A percentile compares a stretch with the other conserved stretches of the same genome.
These are phyloP conservation scores for Cutaneotrichosporon daszewskae DNA, from an alignment of 1,284 basidiomycete species.

Conservation along the genomic window DNA sequence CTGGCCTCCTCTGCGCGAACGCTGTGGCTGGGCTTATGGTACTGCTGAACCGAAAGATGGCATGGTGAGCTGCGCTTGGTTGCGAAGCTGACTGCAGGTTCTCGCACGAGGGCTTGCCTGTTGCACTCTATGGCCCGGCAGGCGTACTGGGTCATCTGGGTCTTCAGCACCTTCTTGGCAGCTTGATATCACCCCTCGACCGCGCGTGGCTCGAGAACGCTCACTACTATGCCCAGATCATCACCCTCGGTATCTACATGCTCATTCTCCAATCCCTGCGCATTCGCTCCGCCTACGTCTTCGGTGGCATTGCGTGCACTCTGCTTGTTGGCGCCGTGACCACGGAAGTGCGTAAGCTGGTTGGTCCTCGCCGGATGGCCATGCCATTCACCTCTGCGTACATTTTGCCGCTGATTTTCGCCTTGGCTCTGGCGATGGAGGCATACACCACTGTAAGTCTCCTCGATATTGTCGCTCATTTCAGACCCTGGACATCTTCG, in stretches of 20 bases:
- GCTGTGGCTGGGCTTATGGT: constrained; percentile 66
- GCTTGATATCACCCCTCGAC: constrained; percentile 23
- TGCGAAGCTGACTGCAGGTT: constrained; percentile 61
- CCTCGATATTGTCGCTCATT: neutral
- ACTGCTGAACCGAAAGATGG: constrained; percentile 56
- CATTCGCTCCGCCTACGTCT: constrained; percentile 48
- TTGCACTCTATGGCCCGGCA: constrained; percentile 73
- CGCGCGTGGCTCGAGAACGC: constrained; percentile 54
- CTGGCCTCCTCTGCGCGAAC: constrained; percentile 60
- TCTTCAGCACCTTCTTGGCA: constrained; percentile 28
- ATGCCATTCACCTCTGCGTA: constrained; percentile 54
- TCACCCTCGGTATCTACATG: constrained; percentile 54
- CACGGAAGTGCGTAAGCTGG: constrained; percentile 14
- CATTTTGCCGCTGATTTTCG: constrained; percentile 58
- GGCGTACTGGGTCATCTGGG: constrained; percentile 52
- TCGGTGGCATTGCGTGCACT: constrained; percentile 29
- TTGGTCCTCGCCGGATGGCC: constrained; percentile 5
- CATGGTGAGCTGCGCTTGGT: constrained; percentile 35
- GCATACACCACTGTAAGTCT: constrained; percentile 58
- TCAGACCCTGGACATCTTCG: constrained; percentile 70
- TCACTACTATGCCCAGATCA: constrained; percentile 58
- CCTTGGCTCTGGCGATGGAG: constrained; percentile 65
- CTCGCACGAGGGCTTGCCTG: constrained; percentile 62
- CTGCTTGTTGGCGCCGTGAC: constrained; percentile 28
- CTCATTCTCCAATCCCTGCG: constrained; percentile 51